phyloP scores from a whole-genome alignment of 106 monocot genomes.

The Narthecium ossifragum region DNA sequence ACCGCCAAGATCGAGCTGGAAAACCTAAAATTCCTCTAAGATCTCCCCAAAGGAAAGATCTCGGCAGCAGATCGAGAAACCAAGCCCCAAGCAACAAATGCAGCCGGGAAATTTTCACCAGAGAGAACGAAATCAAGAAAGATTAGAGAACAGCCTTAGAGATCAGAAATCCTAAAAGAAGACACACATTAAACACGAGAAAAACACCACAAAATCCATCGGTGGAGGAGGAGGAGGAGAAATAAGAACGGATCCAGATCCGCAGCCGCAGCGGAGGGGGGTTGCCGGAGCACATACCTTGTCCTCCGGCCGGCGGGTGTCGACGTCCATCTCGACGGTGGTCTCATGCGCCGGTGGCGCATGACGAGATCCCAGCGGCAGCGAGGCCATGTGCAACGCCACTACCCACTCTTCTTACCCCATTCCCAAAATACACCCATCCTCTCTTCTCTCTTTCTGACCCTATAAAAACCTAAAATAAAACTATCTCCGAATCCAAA shows the following conservation, averaged over 20 bases:
- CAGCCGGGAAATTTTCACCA: not conserved
- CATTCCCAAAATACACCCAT: conserved; percentile 18
- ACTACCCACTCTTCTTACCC: not conserved
- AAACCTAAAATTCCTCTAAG: too few relatives aligned
- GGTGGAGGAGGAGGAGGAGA: not conserved
- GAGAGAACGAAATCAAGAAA: not conserved
- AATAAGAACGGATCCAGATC: too few relatives aligned
- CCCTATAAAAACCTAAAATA: not conserved
- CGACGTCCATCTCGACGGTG: not conserved
- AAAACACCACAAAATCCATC: not conserved
- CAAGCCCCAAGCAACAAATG: not conserved
- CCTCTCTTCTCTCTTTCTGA: not conserved
- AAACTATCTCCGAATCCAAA: not conserved
- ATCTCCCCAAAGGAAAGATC: not conserved
- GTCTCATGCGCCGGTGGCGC: conserved; percentile 11
- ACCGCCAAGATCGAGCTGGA: too few relatives aligned
- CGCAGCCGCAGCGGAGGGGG: too few relatives aligned
- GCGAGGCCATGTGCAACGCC: conserved; percentile 15
- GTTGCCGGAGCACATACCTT: conserved; percentile 14
- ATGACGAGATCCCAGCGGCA: conserved; percentile 7
- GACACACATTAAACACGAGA: not conserved
- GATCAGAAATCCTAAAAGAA: not conserved
- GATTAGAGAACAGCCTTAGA: not conserved
- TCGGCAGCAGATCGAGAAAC: not conserved
- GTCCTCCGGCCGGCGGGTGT: conserved; percentile 7